Base-by-base conservation (phyloP, 208 protist species). In the Leishmania braziliensis region DNA sequence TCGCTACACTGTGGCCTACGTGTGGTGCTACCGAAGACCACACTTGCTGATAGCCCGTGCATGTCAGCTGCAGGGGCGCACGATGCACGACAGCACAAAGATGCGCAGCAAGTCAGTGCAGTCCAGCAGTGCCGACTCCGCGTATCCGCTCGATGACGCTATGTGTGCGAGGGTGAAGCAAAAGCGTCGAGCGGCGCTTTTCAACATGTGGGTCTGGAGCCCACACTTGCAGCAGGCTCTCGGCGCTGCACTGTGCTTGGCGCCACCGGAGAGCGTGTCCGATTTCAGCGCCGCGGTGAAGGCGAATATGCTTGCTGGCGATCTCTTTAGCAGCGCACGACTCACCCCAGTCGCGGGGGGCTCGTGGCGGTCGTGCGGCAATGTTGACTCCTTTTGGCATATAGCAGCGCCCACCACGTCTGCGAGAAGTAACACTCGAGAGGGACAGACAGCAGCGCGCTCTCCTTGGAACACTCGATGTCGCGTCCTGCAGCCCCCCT, bases 161-260 rank as follows among this genome's bases (percentile, higher is more conserved):
- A 26, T 8, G 43, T 36, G 33, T 9, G 54, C 56, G 51, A 14
- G 3, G 14, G 18, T 36, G n/a, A 29, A 14, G 33, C 62, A 29
- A 33, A 3, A 3, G 53, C 50, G 12, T 9, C 81, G 29, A n/a
- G 75, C 58, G 4, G 48, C 58, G 51, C 75, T 83, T 23, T 65
- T 78, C 79, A 54, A n/a, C 46, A 46, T 63, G 56, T 72, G 72
- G 75, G 6, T 23, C 29, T 95, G 89, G 91, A 87, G 86, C 60
- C 53, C 79, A 16, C 73, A 70, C 36, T 83, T 92, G 36, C 70
- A 71, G 69, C 54, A 78, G 46, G 89, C 86, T 4, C 82, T 94
- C 5, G 91, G 91, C 2, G 73, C 71, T 12, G 39, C 89, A 66
- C 75, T 93, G 51, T 77, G 66, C 50, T 36, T 66, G 1, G 89